Conservation (phyloP, 2,329 filamentous ascomycete species). For the Dryadomyces quercus-mongolicae region DNA sequence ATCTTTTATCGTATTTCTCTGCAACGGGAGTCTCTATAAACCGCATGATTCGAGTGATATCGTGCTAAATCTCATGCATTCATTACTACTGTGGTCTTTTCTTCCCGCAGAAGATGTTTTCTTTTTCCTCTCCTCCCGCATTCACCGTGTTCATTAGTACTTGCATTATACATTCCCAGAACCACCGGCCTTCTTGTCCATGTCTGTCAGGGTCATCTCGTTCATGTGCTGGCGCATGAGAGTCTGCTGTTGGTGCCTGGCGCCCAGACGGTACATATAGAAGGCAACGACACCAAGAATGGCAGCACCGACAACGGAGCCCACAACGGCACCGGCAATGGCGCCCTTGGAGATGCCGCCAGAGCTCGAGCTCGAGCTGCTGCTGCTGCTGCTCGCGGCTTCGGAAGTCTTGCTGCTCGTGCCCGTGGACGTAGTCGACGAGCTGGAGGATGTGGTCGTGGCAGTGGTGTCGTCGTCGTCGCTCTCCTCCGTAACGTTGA, state of each 20-base stretch:
- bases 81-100: too few relatives aligned
- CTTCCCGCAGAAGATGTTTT: too few relatives aligned
- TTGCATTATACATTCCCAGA: not conserved
- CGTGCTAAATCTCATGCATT: too few relatives aligned
- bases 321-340: slow-evolving; percentile 24
- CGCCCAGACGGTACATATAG: slow-evolving; percentile 6
- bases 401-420: not conserved
- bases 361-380: not conserved
- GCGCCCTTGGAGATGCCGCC: slow-evolving; percentile 19
- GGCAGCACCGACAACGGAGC: slow-evolving; percentile 18
- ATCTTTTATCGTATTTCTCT: too few relatives aligned
- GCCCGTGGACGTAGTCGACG: not conserved
- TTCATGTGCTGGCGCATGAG: slow-evolving; percentile 8
- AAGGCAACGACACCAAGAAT: not conserved
- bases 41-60: too few relatives aligned
- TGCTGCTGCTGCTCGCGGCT: not conserved
- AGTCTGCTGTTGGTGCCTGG: slow-evolving; percentile 2
- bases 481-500: slow-evolving; percentile 19
- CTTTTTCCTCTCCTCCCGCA: too few relatives aligned
- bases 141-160: too few relatives aligned
- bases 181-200: not conserved
- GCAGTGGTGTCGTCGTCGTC: not conserved
- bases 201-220: slow-evolving; percentile 4
- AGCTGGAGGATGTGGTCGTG: slow-evolving; percentile 2
- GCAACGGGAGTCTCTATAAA: too few relatives aligned